phyloP scores from a whole-genome alignment of 345 rosid genomes.

The Eucalyptus paniculata region DNA sequence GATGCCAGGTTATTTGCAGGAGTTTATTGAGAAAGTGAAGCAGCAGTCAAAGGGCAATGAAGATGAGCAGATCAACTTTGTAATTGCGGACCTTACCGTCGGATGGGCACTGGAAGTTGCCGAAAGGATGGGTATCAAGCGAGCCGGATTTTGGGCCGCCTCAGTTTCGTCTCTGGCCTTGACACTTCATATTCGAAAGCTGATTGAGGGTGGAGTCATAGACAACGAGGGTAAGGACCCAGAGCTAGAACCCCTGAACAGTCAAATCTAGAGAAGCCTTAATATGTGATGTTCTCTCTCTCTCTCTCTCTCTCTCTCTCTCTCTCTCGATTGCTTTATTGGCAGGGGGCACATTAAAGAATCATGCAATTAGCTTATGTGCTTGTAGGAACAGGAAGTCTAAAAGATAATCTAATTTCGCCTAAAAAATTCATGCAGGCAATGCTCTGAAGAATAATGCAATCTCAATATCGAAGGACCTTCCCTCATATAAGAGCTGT shows the following conservation, averaged over 20 bases:
- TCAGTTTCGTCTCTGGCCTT: conserved; percentile 1
- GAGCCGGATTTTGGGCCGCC: neutral
- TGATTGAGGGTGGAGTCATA: conserved; percentile 7
- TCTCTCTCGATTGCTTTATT: too few relatives aligned
- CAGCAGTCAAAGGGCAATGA: neutral
- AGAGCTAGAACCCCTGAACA: neutral
- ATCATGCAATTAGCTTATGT: too few relatives aligned
- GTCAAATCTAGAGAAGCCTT: neutral
- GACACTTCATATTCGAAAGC: neutral
- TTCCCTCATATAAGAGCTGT: too few relatives aligned
- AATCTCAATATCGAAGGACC: too few relatives aligned
- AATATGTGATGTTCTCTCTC: too few relatives aligned
- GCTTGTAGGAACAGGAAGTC: too few relatives aligned
- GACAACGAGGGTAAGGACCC: neutral
- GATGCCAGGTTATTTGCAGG: conserved; percentile 5
- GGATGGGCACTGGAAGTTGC: conserved; percentile 11
- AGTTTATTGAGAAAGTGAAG: neutral
- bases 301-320: too few relatives aligned
- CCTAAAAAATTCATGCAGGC: too few relatives aligned
- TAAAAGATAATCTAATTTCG: too few relatives aligned
- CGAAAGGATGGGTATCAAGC: neutral
- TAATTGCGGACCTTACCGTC: neutral
- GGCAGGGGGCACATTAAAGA: too few relatives aligned
- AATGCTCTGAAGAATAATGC: too few relatives aligned
- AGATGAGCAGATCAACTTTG: neutral